A percentile compares a stretch with the other conserved stretches of the same genome.
Conservation (phyloP, 2,329 filamentous ascomycete species). For the Aureobasidium subglaciale region DNA sequence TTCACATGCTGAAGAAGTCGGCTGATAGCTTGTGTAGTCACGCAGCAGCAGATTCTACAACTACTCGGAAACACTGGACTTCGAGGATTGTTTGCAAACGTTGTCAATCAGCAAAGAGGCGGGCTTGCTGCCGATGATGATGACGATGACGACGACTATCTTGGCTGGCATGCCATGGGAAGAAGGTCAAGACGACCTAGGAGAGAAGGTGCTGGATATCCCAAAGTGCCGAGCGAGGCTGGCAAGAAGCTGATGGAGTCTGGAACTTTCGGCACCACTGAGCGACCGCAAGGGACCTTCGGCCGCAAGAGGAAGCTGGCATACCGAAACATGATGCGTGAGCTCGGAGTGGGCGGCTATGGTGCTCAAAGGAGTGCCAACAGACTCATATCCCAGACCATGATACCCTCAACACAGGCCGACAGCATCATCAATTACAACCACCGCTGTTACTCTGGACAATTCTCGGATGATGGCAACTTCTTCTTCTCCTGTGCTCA, state of each 20-base stretch:
- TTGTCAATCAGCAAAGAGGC: constrained; percentile 22
- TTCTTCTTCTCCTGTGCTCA: constrained; percentile 93
- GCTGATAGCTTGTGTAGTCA: constrained; percentile 31
- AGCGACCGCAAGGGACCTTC: constrained; percentile 32
- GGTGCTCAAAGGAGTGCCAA: constrained; percentile 55
- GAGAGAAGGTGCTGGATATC: constrained; percentile 51
- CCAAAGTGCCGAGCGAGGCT: constrained; percentile 74
- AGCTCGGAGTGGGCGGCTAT: constrained; percentile 62
- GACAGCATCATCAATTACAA: constrained; percentile 87
- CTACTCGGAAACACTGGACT: constrained; percentile 49
- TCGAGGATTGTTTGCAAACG: constrained; percentile 42
- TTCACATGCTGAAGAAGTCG: constrained; percentile 5
- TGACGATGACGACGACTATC: constrained; percentile 35
- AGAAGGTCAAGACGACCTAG: constrained; percentile 42
- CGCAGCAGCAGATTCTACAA: constrained; percentile 46
- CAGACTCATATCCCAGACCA: constrained; percentile 57
- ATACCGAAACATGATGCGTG: constrained; percentile 68
- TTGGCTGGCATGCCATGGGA: constrained; percentile 32
- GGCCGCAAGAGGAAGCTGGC: constrained; percentile 56
- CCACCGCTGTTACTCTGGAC: constrained; percentile 82
- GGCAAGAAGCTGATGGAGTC: constrained; percentile 74
- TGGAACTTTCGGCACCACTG: constrained; percentile 69
- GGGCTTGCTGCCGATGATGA: constrained; percentile 27
- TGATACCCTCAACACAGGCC: constrained; percentile 70
- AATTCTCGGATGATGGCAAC: constrained; percentile 94